Evolutionary conservation across 139 green algal genomes (phyloP).

Genomic region (Chlamydomonas sphaeroides): DNA sequence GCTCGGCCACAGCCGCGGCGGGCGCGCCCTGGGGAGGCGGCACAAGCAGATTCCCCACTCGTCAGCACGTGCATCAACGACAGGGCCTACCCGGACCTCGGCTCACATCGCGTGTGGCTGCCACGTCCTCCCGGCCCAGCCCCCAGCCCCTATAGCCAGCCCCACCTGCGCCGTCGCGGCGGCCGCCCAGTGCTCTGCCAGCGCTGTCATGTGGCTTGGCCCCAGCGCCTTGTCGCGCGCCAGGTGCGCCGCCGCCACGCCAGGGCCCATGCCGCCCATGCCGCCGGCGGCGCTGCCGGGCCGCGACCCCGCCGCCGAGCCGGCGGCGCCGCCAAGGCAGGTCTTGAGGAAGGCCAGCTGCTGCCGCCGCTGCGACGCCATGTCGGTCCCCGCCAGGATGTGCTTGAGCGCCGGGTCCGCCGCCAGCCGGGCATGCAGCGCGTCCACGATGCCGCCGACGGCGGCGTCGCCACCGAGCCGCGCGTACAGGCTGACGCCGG

Average conservation of each 20-base stretch:
- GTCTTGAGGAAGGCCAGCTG: conserved; percentile 23
- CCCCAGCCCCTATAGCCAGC: no score
- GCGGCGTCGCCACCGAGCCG: conserved; percentile 7
- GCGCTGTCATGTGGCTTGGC: neutral
- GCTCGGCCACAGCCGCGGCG: neutral
- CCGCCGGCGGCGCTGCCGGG: neutral
- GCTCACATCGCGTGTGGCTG: no score
- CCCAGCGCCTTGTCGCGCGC: neutral
- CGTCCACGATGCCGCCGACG: neutral
- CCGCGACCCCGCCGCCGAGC: neutral
- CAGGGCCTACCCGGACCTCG: no score
- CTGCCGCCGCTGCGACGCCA: neutral
- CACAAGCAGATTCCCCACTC: neutral
- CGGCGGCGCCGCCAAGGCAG: neutral
- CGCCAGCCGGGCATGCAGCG: neutral
- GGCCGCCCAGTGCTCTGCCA: neutral
- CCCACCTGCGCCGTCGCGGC: no score
- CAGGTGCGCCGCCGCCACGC: conserved; percentile 19
- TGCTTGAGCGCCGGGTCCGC: neutral
- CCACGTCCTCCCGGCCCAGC: no score
- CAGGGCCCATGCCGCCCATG: neutral
- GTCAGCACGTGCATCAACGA: no score
- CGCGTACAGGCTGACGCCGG: neutral
- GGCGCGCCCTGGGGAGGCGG: neutral
- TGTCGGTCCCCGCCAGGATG: neutral